phyloP scores from a whole-genome alignment of 164 flowering plant species.

The Nymphaea thermarum region DNA sequence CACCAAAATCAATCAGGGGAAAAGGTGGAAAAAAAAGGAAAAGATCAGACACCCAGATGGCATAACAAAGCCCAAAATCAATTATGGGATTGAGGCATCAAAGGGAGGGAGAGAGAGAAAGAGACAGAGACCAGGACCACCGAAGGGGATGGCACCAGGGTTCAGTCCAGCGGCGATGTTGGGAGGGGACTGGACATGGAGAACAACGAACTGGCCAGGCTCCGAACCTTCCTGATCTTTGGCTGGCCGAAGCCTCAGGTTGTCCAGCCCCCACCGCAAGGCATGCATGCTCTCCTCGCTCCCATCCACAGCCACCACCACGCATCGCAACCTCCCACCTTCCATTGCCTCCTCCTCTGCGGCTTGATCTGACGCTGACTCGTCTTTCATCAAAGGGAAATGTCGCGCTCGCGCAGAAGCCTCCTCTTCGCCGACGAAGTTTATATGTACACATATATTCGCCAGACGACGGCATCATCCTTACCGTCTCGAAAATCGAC shows the following conservation, averaged over 20 bases:
- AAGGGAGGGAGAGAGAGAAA: background rate
- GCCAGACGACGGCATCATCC: no score
- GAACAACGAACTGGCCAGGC: conserved; percentile 28
- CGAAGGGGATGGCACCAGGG: conserved; percentile 76
- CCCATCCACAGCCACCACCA: conserved; percentile 69
- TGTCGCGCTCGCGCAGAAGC: no score
- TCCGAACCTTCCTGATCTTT: conserved; percentile 6
- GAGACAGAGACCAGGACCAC: conserved; percentile 49
- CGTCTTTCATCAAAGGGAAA: no score
- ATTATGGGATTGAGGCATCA: no score
- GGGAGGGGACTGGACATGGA: conserved; percentile 57
- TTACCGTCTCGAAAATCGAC: no score
- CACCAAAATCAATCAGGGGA: background rate
- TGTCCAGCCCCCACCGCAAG: conserved; percentile 57
- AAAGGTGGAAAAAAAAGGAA: background rate
- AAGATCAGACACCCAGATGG: background rate
- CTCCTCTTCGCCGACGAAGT: no score
- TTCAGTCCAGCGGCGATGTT: conserved; percentile 51
- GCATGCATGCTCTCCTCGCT: conserved; percentile 87
- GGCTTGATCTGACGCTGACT: background rate
- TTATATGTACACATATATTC: no score
- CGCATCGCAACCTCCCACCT: conserved; percentile 27
- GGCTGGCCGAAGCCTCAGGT: conserved; percentile 36
- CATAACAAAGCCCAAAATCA: background rate
- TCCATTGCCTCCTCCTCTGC: conserved; percentile 5